Percentiles rank a stretch among this genome's conserved stretches.
Conservation (phyloP, 83 land plant species). For the Larix sibirica region DNA sequence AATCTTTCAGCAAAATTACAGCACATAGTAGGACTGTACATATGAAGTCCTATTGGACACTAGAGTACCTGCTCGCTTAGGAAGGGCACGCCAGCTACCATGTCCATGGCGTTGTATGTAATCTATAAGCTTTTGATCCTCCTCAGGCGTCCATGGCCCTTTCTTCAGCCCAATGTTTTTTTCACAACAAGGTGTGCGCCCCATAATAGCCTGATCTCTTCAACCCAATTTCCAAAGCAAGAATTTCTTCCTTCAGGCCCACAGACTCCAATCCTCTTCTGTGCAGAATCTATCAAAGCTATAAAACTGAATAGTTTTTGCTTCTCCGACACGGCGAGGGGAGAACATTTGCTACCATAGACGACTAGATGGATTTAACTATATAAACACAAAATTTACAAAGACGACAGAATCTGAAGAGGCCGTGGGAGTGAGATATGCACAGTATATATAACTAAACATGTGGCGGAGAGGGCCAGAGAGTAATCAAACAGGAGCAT, state of each 20-base stretch:
- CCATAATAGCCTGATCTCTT: neutral
- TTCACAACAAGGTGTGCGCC: constrained; percentile 13
- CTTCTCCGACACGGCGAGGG: neutral
- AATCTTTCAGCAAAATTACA: neutral
- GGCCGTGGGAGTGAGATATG: too few species aligned
- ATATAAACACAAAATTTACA: neutral
- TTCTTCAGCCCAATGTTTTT: constrained; percentile 12
- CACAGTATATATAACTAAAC: neutral
- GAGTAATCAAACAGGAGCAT: neutral
- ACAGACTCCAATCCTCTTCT: neutral
- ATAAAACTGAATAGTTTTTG: neutral
- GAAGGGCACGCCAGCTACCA: constrained; percentile 17
- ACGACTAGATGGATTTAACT: too few species aligned
- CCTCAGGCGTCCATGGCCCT: constrained; percentile 15
- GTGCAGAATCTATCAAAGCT: neutral
- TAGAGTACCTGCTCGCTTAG: constrained; percentile 10
- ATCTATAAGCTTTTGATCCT: constrained; percentile 5
- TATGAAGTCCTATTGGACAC: too few species aligned
- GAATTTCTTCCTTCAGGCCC: neutral
- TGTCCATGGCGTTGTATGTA: neutral
- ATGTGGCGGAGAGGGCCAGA: neutral
- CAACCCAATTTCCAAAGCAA: too few species aligned
- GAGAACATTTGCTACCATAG: neutral
- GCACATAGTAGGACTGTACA: neutral
- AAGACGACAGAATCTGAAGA: neutral